Base-by-base conservation (phyloP, 2,329 filamentous ascomycete species). In the Claviceps citrina region DNA sequence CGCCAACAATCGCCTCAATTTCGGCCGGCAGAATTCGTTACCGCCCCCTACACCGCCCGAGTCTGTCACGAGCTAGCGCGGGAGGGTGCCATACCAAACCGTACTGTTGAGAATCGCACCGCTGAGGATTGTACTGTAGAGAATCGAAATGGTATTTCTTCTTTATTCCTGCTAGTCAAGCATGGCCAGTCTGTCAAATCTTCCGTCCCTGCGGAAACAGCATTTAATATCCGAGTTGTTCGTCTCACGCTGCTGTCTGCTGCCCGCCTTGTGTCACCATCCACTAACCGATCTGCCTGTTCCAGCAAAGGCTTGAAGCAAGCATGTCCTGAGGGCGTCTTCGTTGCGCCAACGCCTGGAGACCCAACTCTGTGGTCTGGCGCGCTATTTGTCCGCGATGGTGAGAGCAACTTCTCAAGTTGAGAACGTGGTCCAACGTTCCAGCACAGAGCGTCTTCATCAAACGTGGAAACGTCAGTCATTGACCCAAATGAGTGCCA, bases 351-450 rank as follows among this genome's bases (percentile, higher is more conserved):
- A 44, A 83, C 81, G 22, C 84, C 84, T 0, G 82, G 81, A 19
- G 81, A 94, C 54, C 76, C 84, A 15, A 76, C 77, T 13, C 64
- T 86, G 36, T 96, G 89, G 89, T 81, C 79, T 25, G 87, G 85
- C n/a, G 82, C 93, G 16, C 68, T 96, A 22, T 96, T 96, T 56
- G 77, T 94, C 46, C 81, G 85, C 42, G 80, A 84, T 67, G 89
- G 89, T 91, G 18, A 38, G 41, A 16, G 19, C 6, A 24, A 24
- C 5, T 24, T 8, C 8, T 24, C 8, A n/a, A n/a, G n/a, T n/a
- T n/a, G n/a, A n/a, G n/a, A n/a, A n/a, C n/a, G n/a, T n/a, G n/a
- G n/a, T n/a, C n/a, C n/a, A n/a, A n/a, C n/a, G n/a, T n/a, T n/a
- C n/a, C n/a, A n/a, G n/a, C n/a, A n/a, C n/a, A n/a, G n/a, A n/a